Evolutionary conservation across 1,284 basidiomycete species (phyloP), one percentile per base, ranked within the genome.

Genomic region (Fistulinella staudtii): DNA sequence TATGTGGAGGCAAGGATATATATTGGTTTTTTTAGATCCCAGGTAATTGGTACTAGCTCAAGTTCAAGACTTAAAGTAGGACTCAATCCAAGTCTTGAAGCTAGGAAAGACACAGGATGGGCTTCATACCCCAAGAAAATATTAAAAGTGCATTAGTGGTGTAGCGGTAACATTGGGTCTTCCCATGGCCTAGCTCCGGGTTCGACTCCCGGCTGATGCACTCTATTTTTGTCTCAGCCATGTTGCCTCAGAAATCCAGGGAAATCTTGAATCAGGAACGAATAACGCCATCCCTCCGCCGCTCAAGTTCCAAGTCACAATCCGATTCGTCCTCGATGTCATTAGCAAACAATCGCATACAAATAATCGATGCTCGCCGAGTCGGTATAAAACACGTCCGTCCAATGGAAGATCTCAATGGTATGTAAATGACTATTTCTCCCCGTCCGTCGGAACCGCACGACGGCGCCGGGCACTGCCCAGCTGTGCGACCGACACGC

Each of bases 141-240:
- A n/a, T n/a, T n/a, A n/a, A n/a, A 25, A 14, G n/a, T 9, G 61
- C 65, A 65, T 66, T 53, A 65, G 63, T 64, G 65, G 65, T 64
- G 63, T 64, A 67, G 52, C 59, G 64, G 62, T 64, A 67, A 67
- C 65, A 64, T 67, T 66, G 63, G 64, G 65, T 66, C 63, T 64
- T 67, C 65, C 65, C 65, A 67, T 72, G 71, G 72, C 70, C 71
- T 71, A 73, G 74, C 72, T 67, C 72, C 70, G 72, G 73, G 72
- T 74, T 74, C 73, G 74, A 75, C 68, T 75, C 73, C 73, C 74
- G 71, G 74, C 65, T 66, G 67, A 71, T 68, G 73, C 72, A 72
- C 14, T 14, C 17, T 15, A 11, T 33, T 28, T n/a, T n/a, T n/a
- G n/a, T n/a, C n/a, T n/a, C n/a, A n/a, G n/a, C n/a, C n/a, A n/a